Base-by-base conservation (phyloP, 441 rosid species). In the Euphorbia celastroides region DNA sequence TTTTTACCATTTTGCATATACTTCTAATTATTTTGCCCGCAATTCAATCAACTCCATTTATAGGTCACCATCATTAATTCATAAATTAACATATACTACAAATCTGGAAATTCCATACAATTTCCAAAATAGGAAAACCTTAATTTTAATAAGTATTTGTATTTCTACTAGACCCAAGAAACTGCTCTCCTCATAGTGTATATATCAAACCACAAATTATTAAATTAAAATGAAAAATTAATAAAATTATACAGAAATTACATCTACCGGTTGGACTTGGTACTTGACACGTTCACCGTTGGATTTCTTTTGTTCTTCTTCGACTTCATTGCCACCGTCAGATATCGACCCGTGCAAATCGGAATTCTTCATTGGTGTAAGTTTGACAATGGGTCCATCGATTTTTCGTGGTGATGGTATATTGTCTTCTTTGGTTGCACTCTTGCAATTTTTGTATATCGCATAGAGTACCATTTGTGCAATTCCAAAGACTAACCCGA, bases 401-500 rank as follows among this genome's bases (percentile, higher is more conserved):
- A 28, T 62, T 56, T 77, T 57, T 63, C 83, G 85, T 7, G 77
- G 84, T 46, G 74, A 75, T 9, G 44, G 44, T 42, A 72, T 84
- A 28, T 84, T 57, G 1, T 80, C 76, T 41, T 75, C 86, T 64
- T n/a, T 31, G 14, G 70, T 65, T 12, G 66, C 71, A 67, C 78
- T 80, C 56, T 78, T 78, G 5, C 26, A 3, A 34, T 79, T 79
- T 66, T 71, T 84, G 74, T 88, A 93, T 17, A 84, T 76, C 70
- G 81, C 51, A 72, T 90, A 93, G 27, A 93, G 83, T 34, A 79
- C 25, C 89, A 93, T 90, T 58, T 90, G 98, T 48, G 85, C 60
- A n/a, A 83, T 66, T 3, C 97, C 98, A 23, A 90, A 86, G 22
- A 82, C 4, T 51, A 93, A 78, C 11, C 98, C 98, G 31, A 93